Conservation (phyloP, 768 basidiomycete genomes). For the Exsudoporus frostii region DNA sequence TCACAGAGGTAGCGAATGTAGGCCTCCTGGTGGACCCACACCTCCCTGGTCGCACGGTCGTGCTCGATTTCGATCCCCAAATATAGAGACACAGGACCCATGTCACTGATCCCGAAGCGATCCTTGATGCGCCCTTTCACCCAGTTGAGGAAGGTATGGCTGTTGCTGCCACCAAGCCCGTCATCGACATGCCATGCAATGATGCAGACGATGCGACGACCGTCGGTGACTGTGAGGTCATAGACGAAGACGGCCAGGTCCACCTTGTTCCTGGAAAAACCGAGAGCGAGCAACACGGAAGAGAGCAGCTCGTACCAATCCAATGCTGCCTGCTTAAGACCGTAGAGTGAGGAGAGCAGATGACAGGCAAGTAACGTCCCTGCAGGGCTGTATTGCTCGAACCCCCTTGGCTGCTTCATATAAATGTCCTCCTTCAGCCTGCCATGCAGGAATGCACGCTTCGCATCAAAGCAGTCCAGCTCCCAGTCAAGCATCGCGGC, state of each 20-base stretch:
- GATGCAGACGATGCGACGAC: constrained; percentile 11
- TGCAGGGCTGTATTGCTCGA: not conserved
- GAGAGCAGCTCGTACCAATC: not conserved
- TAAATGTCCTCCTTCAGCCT: not conserved
- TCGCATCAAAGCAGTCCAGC: not conserved
- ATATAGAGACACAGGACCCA: no score
- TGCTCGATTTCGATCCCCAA: no score
- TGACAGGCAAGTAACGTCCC: not conserved
- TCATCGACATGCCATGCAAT: constrained; percentile 12
- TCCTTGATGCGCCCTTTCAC: no score
- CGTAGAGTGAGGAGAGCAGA: not conserved
- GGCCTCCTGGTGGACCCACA: not conserved
- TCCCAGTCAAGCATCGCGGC: no score
- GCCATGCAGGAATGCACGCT: not conserved
- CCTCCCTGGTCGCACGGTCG: not conserved
- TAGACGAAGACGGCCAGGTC: constrained; percentile 1
- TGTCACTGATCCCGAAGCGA: no score
- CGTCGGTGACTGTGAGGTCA: no score
- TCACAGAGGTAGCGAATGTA: not conserved
- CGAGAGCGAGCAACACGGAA: not conserved
- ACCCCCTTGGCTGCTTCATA: not conserved
- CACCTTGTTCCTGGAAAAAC: not conserved
- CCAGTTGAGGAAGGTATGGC: no score
- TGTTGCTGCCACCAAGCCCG: not conserved
- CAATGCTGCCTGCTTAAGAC: not conserved